These are phyloP conservation scores for Pichia deserticola DNA, from an alignment of 805 yeast genomes.

Conservation along the genomic window DNA sequence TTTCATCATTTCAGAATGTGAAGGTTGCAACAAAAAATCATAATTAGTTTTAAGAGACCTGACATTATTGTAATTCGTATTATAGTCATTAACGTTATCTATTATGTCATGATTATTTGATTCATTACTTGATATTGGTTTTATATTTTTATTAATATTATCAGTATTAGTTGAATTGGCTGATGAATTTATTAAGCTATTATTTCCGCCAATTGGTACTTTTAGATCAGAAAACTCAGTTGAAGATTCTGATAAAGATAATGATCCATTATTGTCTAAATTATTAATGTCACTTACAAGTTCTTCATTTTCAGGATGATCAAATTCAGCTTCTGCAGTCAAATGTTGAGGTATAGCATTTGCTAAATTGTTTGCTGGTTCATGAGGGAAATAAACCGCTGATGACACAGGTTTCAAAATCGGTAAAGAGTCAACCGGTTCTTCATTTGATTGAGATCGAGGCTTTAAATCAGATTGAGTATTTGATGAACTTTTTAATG, in stretches of 20 bases:
- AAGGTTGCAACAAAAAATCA: background rate
- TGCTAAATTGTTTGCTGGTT: conserved; percentile 30
- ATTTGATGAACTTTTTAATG: background rate
- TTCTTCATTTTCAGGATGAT: conserved; percentile 19
- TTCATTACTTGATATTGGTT: too few species aligned
- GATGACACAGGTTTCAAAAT: conserved; percentile 55
- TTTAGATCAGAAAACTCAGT: too few species aligned
- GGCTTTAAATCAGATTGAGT: background rate
- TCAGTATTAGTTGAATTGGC: too few species aligned
- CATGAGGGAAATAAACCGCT: conserved; percentile 67
- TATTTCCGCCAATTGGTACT: too few species aligned
- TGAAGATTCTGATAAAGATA: background rate
- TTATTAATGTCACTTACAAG: background rate
- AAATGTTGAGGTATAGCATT: conserved; percentile 31
- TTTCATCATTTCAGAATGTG: background rate
- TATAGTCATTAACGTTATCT: background rate
- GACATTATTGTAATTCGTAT: background rate
- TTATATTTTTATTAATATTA: too few species aligned
- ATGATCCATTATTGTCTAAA: background rate
- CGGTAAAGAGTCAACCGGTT: conserved; percentile 12
- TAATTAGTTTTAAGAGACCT: background rate
- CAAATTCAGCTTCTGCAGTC: conserved; percentile 44
- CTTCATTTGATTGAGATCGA: background rate
- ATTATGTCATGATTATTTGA: too few species aligned
- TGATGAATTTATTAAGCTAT: too few species aligned